phyloP scores from a whole-genome alignment of 805 yeast species.

The Ogataea neopini region DNA sequence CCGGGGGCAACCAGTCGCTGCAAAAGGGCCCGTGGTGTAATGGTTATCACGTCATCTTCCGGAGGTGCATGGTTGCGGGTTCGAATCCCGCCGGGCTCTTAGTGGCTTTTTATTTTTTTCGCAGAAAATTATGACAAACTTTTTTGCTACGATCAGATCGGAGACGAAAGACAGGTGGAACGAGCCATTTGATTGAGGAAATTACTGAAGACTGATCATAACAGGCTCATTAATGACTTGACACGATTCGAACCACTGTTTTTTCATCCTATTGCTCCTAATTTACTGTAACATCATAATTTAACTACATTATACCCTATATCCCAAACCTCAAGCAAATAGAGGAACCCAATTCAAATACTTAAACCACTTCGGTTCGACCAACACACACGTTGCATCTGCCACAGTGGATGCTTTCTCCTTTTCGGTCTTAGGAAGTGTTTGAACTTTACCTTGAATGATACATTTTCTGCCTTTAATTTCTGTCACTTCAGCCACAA shows the following conservation, averaged over 20 bases:
- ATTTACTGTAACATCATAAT: no score
- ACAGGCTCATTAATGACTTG: no score
- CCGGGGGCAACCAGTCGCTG: constrained; percentile 8
- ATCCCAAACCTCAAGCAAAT: constrained; percentile 23
- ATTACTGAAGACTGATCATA: no score
- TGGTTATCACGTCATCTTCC: constrained; percentile 75
- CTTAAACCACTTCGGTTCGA: constrained; percentile 88
- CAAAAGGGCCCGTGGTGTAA: constrained; percentile 66
- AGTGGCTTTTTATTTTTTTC: constrained; percentile 8
- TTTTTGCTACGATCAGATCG: no score
- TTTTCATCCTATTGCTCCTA: no score
- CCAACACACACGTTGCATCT: constrained; percentile 66
- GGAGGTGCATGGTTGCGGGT: constrained; percentile 66
- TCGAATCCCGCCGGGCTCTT: constrained; percentile 70
- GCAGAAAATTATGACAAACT: no score
- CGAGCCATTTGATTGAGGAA: no score
- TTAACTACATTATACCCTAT: not conserved
- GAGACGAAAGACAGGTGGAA: no score
- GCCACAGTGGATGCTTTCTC: constrained; percentile 40
- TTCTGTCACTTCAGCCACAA: constrained; percentile 66
- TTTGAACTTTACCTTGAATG: constrained; percentile 65
- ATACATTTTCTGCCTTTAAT: constrained; percentile 78
- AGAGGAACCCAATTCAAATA: constrained; percentile 57
- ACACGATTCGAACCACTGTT: no score
- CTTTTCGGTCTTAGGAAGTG: constrained; percentile 40